A percentile compares a stretch with the other conserved stretches of the same genome.
These are phyloP conservation scores for Phaeophleospora eucalypticola DNA, from an alignment of 2,329 filamentous ascomycete species.

Conservation along the genomic window DNA sequence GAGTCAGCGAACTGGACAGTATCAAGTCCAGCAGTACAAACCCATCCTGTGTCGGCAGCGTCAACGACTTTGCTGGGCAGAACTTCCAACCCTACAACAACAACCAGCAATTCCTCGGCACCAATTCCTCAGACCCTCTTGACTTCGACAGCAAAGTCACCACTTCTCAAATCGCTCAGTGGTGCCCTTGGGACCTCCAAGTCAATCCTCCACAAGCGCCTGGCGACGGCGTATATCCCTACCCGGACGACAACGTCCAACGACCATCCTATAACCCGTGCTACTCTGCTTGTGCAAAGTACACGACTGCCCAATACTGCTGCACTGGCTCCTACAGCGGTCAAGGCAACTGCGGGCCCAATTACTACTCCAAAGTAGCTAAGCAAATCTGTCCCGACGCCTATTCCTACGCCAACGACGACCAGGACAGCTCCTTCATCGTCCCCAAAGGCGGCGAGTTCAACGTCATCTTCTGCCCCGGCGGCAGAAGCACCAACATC, in stretches of 20 bases:
- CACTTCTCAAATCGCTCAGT: slow-evolving; percentile 55
- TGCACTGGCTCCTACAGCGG: slow-evolving; percentile 67
- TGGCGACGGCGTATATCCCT: slow-evolving; percentile 72
- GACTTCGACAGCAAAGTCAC: slow-evolving; percentile 61
- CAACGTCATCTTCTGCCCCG: slow-evolving; percentile 74
- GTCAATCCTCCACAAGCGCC: slow-evolving; percentile 64
- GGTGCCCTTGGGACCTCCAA: slow-evolving; percentile 80
- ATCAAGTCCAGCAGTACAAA: slow-evolving; percentile 75
- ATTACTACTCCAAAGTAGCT: slow-evolving; percentile 63
- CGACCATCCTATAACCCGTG: slow-evolving; percentile 73
- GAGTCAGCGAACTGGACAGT: slow-evolving; percentile 55
- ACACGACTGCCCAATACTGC: slow-evolving; percentile 64
- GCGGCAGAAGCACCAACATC: slow-evolving; percentile 48
- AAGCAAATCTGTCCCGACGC: slow-evolving; percentile 79
- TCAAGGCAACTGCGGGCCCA: slow-evolving; percentile 61
- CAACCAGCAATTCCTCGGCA: slow-evolving; percentile 53
- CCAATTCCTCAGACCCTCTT: slow-evolving; percentile 62
- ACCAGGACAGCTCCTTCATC: slow-evolving; percentile 55
- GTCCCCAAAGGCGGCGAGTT: slow-evolving; percentile 66
- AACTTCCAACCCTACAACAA: slow-evolving; percentile 49
- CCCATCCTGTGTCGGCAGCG: slow-evolving; percentile 69
- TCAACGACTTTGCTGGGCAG: slow-evolving; percentile 52
- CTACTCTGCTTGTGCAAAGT: slow-evolving; percentile 69
- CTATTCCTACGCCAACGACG: slow-evolving; percentile 68
- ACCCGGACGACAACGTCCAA: slow-evolving; percentile 69